phyloP scores from a whole-genome alignment of 306 rosid genomes.

The Casuarina cunninghamiana region DNA sequence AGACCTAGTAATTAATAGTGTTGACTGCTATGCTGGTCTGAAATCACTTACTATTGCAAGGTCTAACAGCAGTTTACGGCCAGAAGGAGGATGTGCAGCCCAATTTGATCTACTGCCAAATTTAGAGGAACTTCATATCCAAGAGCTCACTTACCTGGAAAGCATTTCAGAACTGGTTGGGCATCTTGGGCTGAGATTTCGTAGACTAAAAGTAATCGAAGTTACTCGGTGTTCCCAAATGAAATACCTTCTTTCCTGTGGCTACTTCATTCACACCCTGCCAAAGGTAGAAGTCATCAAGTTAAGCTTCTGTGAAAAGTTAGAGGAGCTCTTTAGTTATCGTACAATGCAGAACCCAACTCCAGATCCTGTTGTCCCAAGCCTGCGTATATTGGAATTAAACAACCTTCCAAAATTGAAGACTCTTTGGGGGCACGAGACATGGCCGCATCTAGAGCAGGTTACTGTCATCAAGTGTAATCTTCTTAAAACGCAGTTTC shows the following conservation, averaged over 20 bases:
- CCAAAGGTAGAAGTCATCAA: conserved; percentile 19
- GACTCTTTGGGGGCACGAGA: background rate
- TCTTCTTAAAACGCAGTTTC: background rate
- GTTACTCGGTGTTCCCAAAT: background rate
- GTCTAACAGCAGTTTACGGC: background rate
- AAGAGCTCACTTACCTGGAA: background rate
- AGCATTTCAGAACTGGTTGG: conserved; percentile 22
- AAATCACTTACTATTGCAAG: conserved; percentile 7
- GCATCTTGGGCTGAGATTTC: conserved; percentile 16
- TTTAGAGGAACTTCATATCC: conserved; percentile 18
- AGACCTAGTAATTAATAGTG: conserved; percentile 7
- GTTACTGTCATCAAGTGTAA: background rate
- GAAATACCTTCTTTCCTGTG: conserved; percentile 7
- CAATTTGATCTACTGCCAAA: conserved; percentile 14
- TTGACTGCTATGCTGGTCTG: background rate
- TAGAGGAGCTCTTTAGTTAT: conserved; percentile 15
- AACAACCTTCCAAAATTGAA: conserved; percentile 12
- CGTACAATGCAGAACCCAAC: background rate
- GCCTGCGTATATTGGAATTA: conserved; percentile 10
- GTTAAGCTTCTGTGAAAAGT: background rate
- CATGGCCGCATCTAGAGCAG: conserved; percentile 1
- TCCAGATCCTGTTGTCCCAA: conserved; percentile 12
- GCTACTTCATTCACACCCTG: conserved; percentile 1
- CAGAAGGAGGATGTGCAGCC: conserved; percentile 15
- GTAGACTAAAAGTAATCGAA: conserved; percentile 7